A percentile compares a stretch with the other conserved stretches of the same genome.
These are phyloP conservation scores for Senecio squalidus DNA, from an alignment of 140 eudicot genomes.

Conservation along the genomic window DNA sequence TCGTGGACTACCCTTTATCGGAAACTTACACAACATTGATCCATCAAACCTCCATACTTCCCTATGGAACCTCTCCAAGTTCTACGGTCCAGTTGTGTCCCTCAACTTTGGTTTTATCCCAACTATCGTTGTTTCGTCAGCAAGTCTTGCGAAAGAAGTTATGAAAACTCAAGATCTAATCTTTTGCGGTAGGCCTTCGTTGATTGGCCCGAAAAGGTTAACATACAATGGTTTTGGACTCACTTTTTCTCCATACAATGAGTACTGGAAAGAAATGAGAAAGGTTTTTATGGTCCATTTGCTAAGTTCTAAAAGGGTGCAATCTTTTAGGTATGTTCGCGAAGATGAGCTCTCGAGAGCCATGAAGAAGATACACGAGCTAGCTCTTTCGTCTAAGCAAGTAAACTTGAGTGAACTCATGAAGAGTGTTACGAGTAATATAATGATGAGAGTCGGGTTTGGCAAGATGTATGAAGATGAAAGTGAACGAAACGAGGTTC, in stretches of 20 bases:
- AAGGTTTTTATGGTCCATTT: slow-evolving; percentile 13
- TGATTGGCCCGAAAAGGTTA: slow-evolving; percentile 11
- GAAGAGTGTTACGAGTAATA: slow-evolving; percentile 3
- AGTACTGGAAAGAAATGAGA: slow-evolving; percentile 28
- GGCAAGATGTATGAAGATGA: slow-evolving; percentile 31
- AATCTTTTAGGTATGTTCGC: slow-evolving; percentile 21
- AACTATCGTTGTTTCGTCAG: slow-evolving; percentile 17
- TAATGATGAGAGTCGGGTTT: slow-evolving; percentile 24
- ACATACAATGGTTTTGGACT: slow-evolving; percentile 23
- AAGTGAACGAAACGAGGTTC: slow-evolving; percentile 9
- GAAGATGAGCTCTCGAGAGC: slow-evolving; percentile 18
- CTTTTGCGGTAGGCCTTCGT: slow-evolving; percentile 30
- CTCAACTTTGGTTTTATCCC: slow-evolving; percentile 18
- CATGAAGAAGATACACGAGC: slow-evolving; percentile 12
- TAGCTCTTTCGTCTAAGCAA: slow-evolving; percentile 13
- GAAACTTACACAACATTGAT: slow-evolving; percentile 33
- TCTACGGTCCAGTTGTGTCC: slow-evolving; percentile 21
- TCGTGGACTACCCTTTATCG: slow-evolving; percentile 28
- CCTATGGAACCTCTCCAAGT: slow-evolving; percentile 25
- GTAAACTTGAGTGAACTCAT: slow-evolving; percentile 26
- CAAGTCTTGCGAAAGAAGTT: slow-evolving; percentile 29
- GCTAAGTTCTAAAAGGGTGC: slow-evolving; percentile 18
- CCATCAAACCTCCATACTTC: slow-evolving; percentile 17
- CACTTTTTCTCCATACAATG: slow-evolving; percentile 8
- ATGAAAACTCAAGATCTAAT: slow-evolving; percentile 28